Evolutionary conservation across 345 rosid genomes (phyloP).

Genomic region (Pistacia vera): DNA sequence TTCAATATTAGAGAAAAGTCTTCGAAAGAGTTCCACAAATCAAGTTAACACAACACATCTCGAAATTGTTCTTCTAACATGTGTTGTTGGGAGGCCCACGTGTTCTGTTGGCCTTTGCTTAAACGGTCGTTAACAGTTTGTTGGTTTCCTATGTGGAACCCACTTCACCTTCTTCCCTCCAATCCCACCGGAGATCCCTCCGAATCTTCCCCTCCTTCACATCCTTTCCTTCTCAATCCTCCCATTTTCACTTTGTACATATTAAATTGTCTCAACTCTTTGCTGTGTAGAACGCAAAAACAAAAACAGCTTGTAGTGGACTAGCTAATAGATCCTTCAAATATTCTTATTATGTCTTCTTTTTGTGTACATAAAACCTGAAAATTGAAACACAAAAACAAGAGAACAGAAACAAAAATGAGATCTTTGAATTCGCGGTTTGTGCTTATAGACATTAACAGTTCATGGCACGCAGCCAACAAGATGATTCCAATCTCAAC

Average conservation of each 20-base stretch:
- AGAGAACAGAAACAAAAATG: constrained; percentile 31
- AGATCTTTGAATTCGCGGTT: constrained; percentile 60
- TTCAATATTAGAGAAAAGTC: neutral
- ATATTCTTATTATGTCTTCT: neutral
- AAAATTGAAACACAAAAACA: neutral
- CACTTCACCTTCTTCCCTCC: constrained; percentile 41
- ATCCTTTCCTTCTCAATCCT: constrained; percentile 21
- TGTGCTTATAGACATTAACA: constrained; percentile 69
- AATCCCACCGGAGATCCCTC: constrained; percentile 55
- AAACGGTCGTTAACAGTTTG: constrained; percentile 33
- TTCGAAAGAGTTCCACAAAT: constrained; percentile 9
- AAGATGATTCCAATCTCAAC: constrained; percentile 47
- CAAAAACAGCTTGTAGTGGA: neutral
- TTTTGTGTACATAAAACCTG: neutral
- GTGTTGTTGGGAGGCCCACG: constrained; percentile 34
- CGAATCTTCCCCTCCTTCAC: constrained; percentile 64
- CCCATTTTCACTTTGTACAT: neutral
- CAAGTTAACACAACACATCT: constrained; percentile 1
- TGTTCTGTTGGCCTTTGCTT: constrained; percentile 13
- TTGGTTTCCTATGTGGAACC: constrained; percentile 33
- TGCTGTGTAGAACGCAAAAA: neutral
- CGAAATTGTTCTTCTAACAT: neutral
- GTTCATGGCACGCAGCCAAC: constrained; percentile 60
- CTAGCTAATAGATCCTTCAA: neutral
- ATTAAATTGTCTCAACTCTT: too few relatives aligned